phyloP scores from a whole-genome alignment of 257 asterid genomes.

The Echites panduratus region DNA sequence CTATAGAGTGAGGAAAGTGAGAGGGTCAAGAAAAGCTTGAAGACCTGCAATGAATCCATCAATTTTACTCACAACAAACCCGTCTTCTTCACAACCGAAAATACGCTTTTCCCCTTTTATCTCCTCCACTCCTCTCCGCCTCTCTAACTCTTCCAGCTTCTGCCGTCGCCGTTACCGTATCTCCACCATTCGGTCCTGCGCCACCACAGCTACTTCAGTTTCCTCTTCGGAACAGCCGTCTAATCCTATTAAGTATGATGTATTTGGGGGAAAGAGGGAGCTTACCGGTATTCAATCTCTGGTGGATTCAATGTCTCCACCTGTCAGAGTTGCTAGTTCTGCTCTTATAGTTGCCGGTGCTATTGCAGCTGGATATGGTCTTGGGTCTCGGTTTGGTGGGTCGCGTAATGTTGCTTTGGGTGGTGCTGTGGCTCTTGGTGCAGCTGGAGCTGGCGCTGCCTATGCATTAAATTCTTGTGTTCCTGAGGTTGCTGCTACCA shows the following conservation, averaged over 20 bases:
- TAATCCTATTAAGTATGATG: slow-evolving; percentile 31
- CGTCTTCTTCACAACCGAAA: slow-evolving; percentile 32
- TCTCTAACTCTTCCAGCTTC: slow-evolving; percentile 12
- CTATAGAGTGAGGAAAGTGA: background rate
- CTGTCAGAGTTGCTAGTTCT: slow-evolving; percentile 68
- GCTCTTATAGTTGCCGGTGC: slow-evolving; percentile 68
- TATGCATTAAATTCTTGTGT: slow-evolving; percentile 77
- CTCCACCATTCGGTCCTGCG: slow-evolving; percentile 35
- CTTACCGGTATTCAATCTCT: slow-evolving; percentile 57
- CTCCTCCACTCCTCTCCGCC: slow-evolving; percentile 33
- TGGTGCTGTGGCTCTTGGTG: slow-evolving; percentile 83
- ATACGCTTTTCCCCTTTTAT: slow-evolving; percentile 30
- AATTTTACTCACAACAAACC: slow-evolving; percentile 38
- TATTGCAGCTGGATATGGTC: slow-evolving; percentile 78
- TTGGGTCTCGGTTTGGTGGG: slow-evolving; percentile 73
- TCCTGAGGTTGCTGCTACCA: slow-evolving; percentile 85
- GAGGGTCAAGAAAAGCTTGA: background rate
- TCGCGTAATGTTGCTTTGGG: slow-evolving; percentile 61
- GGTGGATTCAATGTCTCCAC: slow-evolving; percentile 73
- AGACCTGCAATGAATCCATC: slow-evolving; percentile 44
- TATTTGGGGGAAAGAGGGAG: slow-evolving; percentile 66
- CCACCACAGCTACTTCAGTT: slow-evolving; percentile 10
- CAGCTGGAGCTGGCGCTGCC: slow-evolving; percentile 82
- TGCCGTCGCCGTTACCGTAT: slow-evolving; percentile 30
- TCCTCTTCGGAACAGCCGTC: background rate